Percentiles rank a stretch among this genome's conserved stretches.
These are phyloP conservation scores for Botrytis sinoallii DNA, from an alignment of 2,329 filamentous ascomycete species.

Conservation along the genomic window DNA sequence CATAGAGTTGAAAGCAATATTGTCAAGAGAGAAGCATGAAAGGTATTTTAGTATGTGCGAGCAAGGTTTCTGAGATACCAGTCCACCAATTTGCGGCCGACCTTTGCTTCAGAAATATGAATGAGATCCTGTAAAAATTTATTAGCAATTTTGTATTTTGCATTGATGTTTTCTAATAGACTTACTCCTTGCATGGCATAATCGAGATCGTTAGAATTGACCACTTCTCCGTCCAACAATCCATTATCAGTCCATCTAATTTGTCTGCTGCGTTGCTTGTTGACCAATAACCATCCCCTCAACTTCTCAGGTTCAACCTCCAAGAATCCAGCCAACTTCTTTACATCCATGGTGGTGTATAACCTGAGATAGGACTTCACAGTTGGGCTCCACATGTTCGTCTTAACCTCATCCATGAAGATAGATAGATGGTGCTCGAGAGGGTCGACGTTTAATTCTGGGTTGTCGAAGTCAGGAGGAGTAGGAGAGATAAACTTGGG, in stretches of 20 bases:
- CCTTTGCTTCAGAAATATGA: constrained; percentile 98
- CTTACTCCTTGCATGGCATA: constrained; percentile 92
- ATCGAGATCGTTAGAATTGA: constrained; percentile 93
- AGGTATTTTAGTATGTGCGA: constrained; percentile 71
- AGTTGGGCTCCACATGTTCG: constrained; percentile 96
- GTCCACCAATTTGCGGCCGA: constrained; percentile 93
- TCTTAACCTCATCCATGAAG: constrained; percentile 99
- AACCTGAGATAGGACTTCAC: constrained; percentile 98
- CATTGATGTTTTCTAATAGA: constrained; percentile 32
- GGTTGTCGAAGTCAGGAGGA: constrained; percentile 96
- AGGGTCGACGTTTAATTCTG: constrained; percentile 91
- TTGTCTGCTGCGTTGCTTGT: constrained; percentile 98
- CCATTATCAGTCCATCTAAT: constrained; percentile 89
- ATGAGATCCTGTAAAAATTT: constrained; percentile 70
- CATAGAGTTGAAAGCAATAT: constrained; percentile 34
- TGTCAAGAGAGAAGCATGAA: constrained; percentile 27
- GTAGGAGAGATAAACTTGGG: constrained; percentile 99
- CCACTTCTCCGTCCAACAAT: constrained; percentile 84
- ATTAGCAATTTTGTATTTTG: constrained; percentile 25
- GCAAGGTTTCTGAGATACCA: constrained; percentile 98
- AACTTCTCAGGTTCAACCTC: constrained; percentile 97
- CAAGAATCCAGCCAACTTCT: constrained; percentile 95
- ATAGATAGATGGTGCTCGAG: constrained; percentile 95
- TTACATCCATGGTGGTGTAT: constrained; percentile 99
- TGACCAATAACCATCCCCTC: constrained; percentile 88